Conservation (phyloP, 768 basidiomycete genomes). For the Panaeolus cyanescens region DNA sequence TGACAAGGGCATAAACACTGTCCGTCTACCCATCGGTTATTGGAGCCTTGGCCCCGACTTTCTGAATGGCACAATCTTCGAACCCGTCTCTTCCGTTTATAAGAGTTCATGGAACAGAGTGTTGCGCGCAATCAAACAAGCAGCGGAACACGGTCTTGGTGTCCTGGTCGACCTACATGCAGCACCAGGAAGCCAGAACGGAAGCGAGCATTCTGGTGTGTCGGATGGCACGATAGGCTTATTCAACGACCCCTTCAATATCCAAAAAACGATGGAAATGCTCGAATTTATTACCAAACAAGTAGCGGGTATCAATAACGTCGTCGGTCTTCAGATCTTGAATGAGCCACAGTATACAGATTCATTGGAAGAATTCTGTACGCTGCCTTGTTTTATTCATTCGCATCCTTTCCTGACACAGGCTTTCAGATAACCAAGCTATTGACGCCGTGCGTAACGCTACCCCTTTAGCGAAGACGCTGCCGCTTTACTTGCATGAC, state of each 20-base stretch:
- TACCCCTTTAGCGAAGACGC: slow-evolving; percentile 32
- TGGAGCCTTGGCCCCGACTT: slow-evolving; percentile 62
- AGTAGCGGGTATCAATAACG: slow-evolving; percentile 46
- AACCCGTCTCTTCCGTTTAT: slow-evolving; percentile 51
- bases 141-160: slow-evolving; percentile 60
- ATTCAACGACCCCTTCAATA: slow-evolving; percentile 45
- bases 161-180: slow-evolving; percentile 73
- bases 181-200: slow-evolving; percentile 78
- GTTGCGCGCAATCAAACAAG: slow-evolving; percentile 60
- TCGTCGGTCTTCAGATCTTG: slow-evolving; percentile 62
- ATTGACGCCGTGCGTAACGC: slow-evolving; percentile 47
- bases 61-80: slow-evolving; percentile 68
- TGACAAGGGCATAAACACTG: slow-evolving; percentile 67
- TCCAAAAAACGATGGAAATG: slow-evolving; percentile 53
- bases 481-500: slow-evolving; percentile 73
- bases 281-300: slow-evolving; percentile 45
- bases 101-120: slow-evolving; percentile 69
- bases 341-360: slow-evolving; percentile 60
- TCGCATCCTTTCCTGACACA: slow-evolving; percentile 5
- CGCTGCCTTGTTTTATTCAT: slow-evolving; percentile 12
- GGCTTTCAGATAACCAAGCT: slow-evolving; percentile 47
- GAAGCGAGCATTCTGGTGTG: slow-evolving; percentile 68
- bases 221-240: slow-evolving; percentile 53
- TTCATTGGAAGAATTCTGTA: slow-evolving; percentile 47
- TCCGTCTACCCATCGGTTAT: slow-evolving; percentile 63